These are phyloP conservation scores for Phytophthora europaea DNA, from an alignment of 352 stramenopile genomes.

Conservation along the genomic window DNA sequence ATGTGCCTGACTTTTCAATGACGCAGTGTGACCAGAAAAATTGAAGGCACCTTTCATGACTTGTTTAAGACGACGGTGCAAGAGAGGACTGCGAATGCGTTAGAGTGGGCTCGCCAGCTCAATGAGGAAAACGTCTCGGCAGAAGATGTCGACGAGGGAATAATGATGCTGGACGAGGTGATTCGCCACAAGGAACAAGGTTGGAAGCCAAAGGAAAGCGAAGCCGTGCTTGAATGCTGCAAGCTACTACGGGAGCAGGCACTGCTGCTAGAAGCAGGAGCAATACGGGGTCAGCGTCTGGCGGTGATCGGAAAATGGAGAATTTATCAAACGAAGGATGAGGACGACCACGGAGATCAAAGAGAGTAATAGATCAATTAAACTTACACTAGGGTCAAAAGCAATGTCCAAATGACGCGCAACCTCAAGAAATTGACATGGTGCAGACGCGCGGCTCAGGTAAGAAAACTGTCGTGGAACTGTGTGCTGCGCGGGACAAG, in stretches of 20 bases:
- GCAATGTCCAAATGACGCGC: no score
- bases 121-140: background rate
- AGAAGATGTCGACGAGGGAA: background rate
- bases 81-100: background rate
- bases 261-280: background rate
- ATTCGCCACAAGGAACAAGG: background rate
- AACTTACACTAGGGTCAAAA: no score
- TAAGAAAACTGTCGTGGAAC: no score
- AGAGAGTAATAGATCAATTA: no score
- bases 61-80: background rate
- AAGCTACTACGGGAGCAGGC: background rate
- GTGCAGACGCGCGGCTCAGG: no score
- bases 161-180: background rate
- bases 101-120: background rate
- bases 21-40: background rate
- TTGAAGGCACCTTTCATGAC: background rate
- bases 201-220: background rate
- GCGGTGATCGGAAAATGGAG: background rate
- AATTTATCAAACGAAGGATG: no score
- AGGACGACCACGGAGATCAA: no score
- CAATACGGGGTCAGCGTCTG: background rate
- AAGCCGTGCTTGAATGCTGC: background rate
- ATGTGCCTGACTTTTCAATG: background rate
- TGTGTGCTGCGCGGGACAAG: no score
- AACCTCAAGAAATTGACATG: no score